A percentile compares a stretch with the other conserved stretches of the same genome.
Evolutionary conservation across 306 rosid genomes (phyloP).

Genomic region (Myrica gale): DNA sequence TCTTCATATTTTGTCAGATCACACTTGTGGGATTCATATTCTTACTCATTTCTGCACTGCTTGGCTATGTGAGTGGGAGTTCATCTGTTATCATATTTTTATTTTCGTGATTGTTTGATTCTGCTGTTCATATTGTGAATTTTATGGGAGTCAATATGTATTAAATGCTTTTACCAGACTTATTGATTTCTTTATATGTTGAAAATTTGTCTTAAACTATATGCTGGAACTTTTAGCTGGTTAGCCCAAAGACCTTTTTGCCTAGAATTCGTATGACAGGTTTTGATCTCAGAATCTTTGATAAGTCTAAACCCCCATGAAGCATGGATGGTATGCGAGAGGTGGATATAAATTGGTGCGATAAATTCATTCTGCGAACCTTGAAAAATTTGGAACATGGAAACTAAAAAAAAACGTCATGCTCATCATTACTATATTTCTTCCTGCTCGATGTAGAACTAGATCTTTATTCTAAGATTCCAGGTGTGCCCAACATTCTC

Average conservation of each 20-base stretch:
- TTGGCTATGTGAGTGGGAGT: conserved; percentile 77
- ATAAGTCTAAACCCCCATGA: too few relatives aligned
- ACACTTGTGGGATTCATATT: conserved; percentile 85
- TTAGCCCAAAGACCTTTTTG: not conserved
- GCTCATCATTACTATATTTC: too few relatives aligned
- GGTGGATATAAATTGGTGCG: too few relatives aligned
- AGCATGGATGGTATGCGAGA: too few relatives aligned
- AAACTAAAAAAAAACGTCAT: too few relatives aligned
- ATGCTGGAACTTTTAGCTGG: not conserved
- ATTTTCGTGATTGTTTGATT: not conserved
- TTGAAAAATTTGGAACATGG: too few relatives aligned
- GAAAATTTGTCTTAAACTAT: not conserved
- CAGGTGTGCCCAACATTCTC: too few relatives aligned
- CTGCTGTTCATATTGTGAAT: conserved; percentile 18
- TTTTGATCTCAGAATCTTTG: too few relatives aligned
- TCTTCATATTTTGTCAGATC: conserved; percentile 57
- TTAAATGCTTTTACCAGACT: not conserved
- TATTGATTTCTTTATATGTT: conserved; percentile 7
- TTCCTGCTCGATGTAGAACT: too few relatives aligned
- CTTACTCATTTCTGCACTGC: conserved; percentile 69
- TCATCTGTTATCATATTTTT: not conserved
- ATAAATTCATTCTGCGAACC: not conserved
- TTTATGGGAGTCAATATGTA: not conserved
- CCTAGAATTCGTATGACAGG: too few relatives aligned
- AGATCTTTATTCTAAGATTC: too few relatives aligned